phyloP scores from a whole-genome alignment of 2,329 filamentous ascomycete species.

The Colletotrichum musae region DNA sequence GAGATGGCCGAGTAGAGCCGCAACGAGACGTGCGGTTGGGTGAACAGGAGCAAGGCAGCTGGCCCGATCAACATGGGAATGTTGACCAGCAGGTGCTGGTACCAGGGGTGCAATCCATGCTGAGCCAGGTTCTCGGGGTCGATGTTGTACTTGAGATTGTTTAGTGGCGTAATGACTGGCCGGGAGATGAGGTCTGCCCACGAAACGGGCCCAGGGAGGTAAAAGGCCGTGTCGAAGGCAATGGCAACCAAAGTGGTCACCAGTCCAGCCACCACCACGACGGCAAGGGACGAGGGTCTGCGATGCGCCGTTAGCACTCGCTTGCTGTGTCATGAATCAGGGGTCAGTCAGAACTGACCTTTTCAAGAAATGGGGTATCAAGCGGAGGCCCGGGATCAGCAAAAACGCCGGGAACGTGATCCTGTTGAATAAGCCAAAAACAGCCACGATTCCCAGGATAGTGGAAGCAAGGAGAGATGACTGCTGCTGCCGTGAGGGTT shows the following conservation, averaged over 20 bases:
- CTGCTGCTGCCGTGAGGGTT: slow-evolving; percentile 69
- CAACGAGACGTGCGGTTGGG: slow-evolving; percentile 69
- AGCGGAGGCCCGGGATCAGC: slow-evolving; percentile 83
- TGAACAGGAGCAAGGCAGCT: slow-evolving; percentile 73
- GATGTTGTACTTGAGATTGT: slow-evolving; percentile 84
- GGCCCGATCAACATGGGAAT: slow-evolving; percentile 81
- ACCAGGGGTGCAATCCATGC: slow-evolving; percentile 84
- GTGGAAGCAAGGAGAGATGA: slow-evolving; percentile 83
- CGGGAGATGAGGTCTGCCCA: slow-evolving; percentile 74
- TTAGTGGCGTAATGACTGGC: slow-evolving; percentile 82
- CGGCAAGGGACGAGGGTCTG: slow-evolving; percentile 73
- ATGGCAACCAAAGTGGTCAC: slow-evolving; percentile 81
- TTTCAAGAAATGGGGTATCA: slow-evolving; percentile 87
- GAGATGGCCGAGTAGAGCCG: slow-evolving; percentile 82
- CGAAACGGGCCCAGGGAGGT: slow-evolving; percentile 73
- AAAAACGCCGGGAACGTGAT: slow-evolving; percentile 98
- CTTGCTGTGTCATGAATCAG: neutral
- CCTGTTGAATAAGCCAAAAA: slow-evolving; percentile 94
- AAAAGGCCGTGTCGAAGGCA: slow-evolving; percentile 88
- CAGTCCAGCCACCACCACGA: slow-evolving; percentile 75
- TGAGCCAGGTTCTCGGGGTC: slow-evolving; percentile 77
- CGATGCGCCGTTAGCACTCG: slow-evolving; percentile 24
- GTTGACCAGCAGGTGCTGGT: slow-evolving; percentile 82
- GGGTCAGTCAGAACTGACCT: slow-evolving; percentile 68
- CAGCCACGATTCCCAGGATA: slow-evolving; percentile 83